These are phyloP conservation scores for Suhomyces sp. DNA, from an alignment of 805 yeast species.

Conservation along the genomic window DNA sequence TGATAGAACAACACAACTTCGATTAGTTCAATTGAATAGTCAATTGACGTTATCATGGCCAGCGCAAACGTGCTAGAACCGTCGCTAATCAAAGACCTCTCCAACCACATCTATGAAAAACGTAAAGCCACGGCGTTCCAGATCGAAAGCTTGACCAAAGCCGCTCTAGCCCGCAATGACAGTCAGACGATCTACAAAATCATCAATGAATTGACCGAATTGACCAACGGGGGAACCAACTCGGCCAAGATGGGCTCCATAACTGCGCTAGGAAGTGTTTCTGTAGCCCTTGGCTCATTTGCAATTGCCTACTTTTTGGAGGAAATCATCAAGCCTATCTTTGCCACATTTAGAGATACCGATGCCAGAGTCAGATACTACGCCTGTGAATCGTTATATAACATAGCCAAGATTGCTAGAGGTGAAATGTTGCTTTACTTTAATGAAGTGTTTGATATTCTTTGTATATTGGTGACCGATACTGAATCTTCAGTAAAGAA, in stretches of 20 bases:
- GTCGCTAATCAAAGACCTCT: conserved; percentile 39
- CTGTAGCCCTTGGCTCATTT: conserved; percentile 83
- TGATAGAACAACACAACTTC: no score
- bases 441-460: conserved; percentile 91
- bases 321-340: conserved; percentile 85
- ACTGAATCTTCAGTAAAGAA: conserved; percentile 88
- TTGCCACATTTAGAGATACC: conserved; percentile 94
- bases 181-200: conserved; percentile 56
- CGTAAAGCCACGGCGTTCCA: conserved; percentile 53
- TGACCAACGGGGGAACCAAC: conserved; percentile 64
- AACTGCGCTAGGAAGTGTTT: conserved; percentile 93
- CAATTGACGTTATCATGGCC: neutral
- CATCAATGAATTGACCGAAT: conserved; percentile 77
- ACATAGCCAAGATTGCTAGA: conserved; percentile 93
- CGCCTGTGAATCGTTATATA: conserved; percentile 94
- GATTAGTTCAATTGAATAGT: no score
- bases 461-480: conserved; percentile 87
- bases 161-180: conserved; percentile 59
- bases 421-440: conserved; percentile 90
- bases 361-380: conserved; percentile 96
- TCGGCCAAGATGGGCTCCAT: conserved; percentile 89
- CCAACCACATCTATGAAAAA: conserved; percentile 45
- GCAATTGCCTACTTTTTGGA: conserved; percentile 83
- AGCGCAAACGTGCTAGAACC: conserved; percentile 29
- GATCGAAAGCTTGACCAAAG: conserved; percentile 73